Conservation (phyloP, 2,329 filamentous ascomycete genomes). For the Neofusicoccum sp. region DNA sequence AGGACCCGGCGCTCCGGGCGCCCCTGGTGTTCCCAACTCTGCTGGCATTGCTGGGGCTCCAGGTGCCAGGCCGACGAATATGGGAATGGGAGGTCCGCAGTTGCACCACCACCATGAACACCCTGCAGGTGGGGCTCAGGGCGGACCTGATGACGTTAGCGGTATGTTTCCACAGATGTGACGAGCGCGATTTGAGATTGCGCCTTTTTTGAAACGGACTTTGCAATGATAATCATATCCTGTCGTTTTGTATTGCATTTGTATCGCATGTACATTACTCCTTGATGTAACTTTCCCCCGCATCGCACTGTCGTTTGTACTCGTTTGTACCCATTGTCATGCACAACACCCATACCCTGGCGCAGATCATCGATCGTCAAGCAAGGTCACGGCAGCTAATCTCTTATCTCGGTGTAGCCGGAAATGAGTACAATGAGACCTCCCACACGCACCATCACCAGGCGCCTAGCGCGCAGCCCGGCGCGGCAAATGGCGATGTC, state of each 20-base stretch:
- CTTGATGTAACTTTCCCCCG: slow-evolving; percentile 46
- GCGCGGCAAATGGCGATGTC: slow-evolving; percentile 63
- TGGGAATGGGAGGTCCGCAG: slow-evolving; percentile 67
- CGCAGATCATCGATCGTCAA: slow-evolving; percentile 32
- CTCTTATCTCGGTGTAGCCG: slow-evolving; percentile 53
- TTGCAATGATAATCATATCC: slow-evolving; percentile 40
- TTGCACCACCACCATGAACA: slow-evolving; percentile 75
- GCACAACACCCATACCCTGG: slow-evolving; percentile 27
- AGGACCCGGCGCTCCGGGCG: slow-evolving; percentile 62
- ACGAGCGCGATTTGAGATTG: slow-evolving; percentile 48
- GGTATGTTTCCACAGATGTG: slow-evolving; percentile 98
- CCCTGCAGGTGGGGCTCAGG: slow-evolving; percentile 61
- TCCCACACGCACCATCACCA: slow-evolving; percentile 69
- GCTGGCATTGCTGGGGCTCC: slow-evolving; percentile 61
- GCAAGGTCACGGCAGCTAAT: slow-evolving; percentile 45
- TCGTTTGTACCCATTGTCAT: slow-evolving; percentile 25
- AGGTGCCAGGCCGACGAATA: slow-evolving; percentile 66
- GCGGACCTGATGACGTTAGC: slow-evolving; percentile 79
- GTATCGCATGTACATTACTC: slow-evolving; percentile 47
- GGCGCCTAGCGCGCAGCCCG: slow-evolving; percentile 57
- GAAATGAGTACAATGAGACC: slow-evolving; percentile 61
- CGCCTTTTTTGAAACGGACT: slow-evolving; percentile 34
- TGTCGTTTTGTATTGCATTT: slow-evolving; percentile 38
- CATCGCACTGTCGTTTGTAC: slow-evolving; percentile 22
- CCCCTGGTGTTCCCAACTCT: slow-evolving; percentile 65